A percentile compares a stretch with the other conserved stretches of the same genome.
phyloP scores from a whole-genome alignment of 2,329 filamentous ascomycete species.

The Acrocalymma vagum region DNA sequence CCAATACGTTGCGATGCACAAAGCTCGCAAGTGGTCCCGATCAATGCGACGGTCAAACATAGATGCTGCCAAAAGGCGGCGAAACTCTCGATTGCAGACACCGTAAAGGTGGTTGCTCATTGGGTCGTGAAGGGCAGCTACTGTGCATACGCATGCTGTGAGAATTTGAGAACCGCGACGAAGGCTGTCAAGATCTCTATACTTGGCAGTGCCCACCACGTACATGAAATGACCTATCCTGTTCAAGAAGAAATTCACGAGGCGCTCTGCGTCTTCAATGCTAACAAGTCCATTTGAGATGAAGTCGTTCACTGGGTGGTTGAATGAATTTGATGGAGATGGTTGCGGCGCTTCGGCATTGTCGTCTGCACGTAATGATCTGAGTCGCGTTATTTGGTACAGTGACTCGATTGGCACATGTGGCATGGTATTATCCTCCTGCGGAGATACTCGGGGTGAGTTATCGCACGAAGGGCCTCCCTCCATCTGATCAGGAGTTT shows the following conservation, averaged over 20 bases:
- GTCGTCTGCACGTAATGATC: conserved; percentile 45
- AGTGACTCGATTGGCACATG: conserved; percentile 56
- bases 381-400: conserved; percentile 57
- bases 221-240: conserved; percentile 59
- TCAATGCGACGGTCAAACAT: conserved; percentile 67
- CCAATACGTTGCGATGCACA: conserved; percentile 71
- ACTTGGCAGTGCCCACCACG: conserved; percentile 54
- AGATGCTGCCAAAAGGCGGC: conserved; percentile 63
- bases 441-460: conserved; percentile 36
- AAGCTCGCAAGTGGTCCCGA: conserved; percentile 65
- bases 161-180: conserved; percentile 64
- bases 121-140: conserved; percentile 67
- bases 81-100: conserved; percentile 65
- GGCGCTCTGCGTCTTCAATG: conserved; percentile 51
- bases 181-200: conserved; percentile 55
- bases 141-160: conserved; percentile 64
- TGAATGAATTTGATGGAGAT: conserved; percentile 5
- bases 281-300: conserved; percentile 59
- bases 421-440: conserved; percentile 33
- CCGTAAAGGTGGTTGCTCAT: conserved; percentile 61
- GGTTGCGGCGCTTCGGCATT: conserved; percentile 48
- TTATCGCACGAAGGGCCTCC: conserved; percentile 40
- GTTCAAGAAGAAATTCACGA: conserved; percentile 53
- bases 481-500: conserved; percentile 48
- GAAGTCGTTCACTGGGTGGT: conserved; percentile 51